A percentile compares a stretch with the other conserved stretches of the same genome.
Evolutionary conservation across 1,284 basidiomycete species (phyloP).

Genomic region (Irpex sp.): DNA sequence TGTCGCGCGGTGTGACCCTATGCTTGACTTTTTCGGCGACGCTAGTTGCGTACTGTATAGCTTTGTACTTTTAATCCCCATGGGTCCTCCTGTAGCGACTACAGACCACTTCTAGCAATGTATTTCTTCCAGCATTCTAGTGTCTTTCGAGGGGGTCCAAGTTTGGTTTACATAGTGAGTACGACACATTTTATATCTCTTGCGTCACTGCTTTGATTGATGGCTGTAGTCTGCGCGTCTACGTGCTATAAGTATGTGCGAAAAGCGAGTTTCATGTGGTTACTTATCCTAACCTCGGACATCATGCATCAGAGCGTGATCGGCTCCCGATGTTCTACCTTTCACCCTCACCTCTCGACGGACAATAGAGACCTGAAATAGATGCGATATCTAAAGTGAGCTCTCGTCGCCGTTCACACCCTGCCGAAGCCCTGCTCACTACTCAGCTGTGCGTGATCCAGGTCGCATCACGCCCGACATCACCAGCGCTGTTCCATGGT

Average conservation of each 20-base stretch:
- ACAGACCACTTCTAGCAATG: not conserved
- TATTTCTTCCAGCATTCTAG: not conserved
- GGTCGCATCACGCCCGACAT: not conserved
- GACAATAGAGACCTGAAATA: too few relatives aligned
- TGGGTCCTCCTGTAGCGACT: not conserved
- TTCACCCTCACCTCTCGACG: not conserved
- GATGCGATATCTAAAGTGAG: not conserved
- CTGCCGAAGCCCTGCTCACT: not conserved
- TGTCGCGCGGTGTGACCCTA: not conserved
- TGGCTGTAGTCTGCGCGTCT: too few relatives aligned
- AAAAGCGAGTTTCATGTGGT: not conserved
- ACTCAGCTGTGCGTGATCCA: not conserved
- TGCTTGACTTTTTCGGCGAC: not conserved
- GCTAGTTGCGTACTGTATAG: not conserved
- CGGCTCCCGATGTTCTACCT: not conserved
- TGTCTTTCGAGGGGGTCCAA: not conserved
- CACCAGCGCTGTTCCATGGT: not conserved
- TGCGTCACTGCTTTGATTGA: not conserved
- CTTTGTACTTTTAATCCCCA: not conserved
- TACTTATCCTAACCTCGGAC: not conserved
- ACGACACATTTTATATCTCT: not conserved
- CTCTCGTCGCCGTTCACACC: not conserved
- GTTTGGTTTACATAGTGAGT: not conserved
- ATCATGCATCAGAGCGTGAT: not conserved
- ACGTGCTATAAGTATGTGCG: too few relatives aligned